Conservation (phyloP, 2,329 filamentous ascomycete species). For the Arthrinium puccinioides region DNA sequence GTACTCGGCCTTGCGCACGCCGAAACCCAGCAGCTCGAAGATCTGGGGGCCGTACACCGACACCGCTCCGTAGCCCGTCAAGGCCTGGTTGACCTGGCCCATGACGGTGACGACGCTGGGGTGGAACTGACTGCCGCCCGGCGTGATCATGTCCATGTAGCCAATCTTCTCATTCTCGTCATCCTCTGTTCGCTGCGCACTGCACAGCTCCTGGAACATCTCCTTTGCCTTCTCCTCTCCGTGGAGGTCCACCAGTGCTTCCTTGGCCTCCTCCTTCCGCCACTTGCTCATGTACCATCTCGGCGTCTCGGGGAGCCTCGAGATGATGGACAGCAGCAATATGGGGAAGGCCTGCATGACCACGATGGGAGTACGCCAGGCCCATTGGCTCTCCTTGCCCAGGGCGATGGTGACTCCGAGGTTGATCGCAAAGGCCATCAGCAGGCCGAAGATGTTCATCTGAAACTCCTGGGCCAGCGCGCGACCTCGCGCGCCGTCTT, state of each 20-base stretch:
- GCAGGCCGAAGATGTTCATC: slow-evolving; percentile 54
- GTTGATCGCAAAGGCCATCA: slow-evolving; percentile 55
- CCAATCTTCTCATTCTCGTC: slow-evolving; percentile 34
- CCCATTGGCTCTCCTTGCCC: slow-evolving; percentile 51
- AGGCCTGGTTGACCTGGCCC: slow-evolving; percentile 54
- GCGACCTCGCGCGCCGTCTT: slow-evolving; percentile 48
- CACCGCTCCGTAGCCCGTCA: slow-evolving; percentile 52
- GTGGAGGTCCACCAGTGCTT: slow-evolving; percentile 39
- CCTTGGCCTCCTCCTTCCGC: slow-evolving; percentile 39
- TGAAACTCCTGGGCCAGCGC: slow-evolving; percentile 58
- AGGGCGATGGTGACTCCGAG: slow-evolving; percentile 43
- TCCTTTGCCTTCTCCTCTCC: slow-evolving; percentile 40
- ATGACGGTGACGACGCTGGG: slow-evolving; percentile 54
- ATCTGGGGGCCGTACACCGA: slow-evolving; percentile 58
- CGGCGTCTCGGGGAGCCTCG: slow-evolving; percentile 47
- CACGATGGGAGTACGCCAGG: slow-evolving; percentile 54
- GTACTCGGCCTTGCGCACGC: slow-evolving; percentile 41
- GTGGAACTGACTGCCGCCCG: slow-evolving; percentile 48
- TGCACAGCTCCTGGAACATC: slow-evolving; percentile 40
- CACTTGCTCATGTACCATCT: slow-evolving; percentile 49
- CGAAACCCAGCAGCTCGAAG: slow-evolving; percentile 53
- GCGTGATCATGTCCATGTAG: slow-evolving; percentile 52
- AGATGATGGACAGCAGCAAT: slow-evolving; percentile 43
- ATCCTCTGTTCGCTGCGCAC: slow-evolving; percentile 41
- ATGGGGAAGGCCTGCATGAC: slow-evolving; percentile 53